Evolutionary conservation across 495 filamentous ascomycete species (phyloP), one percentile per base, ranked within the genome.

Genomic region (Penicillium waksmanii): DNA sequence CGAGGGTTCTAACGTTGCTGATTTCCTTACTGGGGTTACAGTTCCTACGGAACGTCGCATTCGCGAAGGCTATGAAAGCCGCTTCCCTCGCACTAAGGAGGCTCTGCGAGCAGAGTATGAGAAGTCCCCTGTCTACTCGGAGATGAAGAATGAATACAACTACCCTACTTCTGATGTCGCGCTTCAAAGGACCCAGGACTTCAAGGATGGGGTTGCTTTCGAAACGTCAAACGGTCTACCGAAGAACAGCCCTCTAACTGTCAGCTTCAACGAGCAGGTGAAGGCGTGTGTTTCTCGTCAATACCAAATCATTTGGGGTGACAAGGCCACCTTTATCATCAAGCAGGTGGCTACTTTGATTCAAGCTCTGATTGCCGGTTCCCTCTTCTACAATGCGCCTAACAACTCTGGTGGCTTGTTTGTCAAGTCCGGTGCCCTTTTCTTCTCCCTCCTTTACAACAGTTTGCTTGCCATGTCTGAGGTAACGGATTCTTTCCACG

Each of bases 371-470:
- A 73, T 79, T 50, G 75, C 74, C 7, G 76, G 76, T 5, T 79
- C 75, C 0, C 66, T 75, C 7, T 79, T 78, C 61, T 79, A 78
- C 53, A 66, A 65, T 51, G 68, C 74, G 5, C 70, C 74, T 0
- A 58, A 71, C 23, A 74, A 70, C 38, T 75, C 73, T 1, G 66
- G 57, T 18, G 82, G 82, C 33, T 72, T 84, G 7, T 85, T 84
- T 54, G 65, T 78, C 53, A 84, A 84, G 56, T 79, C 75, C 9
- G 82, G 82, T 61, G 82, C 77, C 15, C 62, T 84, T n/a, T 93
- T 93, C 77, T 90, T 92, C 73, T 81, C 85, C 35, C 66, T 92
- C 3, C 72, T 95, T 31, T 92, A 91, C 73, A 89, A 90, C 65
- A 84, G 84, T 56, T 77, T 93, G 53, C 75, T 91, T 9, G 86